Percentiles rank a stretch among this genome's conserved stretches.
phyloP scores from a whole-genome alignment of 176 grass and related monocot genomes.

The Guadua angustifolia region DNA sequence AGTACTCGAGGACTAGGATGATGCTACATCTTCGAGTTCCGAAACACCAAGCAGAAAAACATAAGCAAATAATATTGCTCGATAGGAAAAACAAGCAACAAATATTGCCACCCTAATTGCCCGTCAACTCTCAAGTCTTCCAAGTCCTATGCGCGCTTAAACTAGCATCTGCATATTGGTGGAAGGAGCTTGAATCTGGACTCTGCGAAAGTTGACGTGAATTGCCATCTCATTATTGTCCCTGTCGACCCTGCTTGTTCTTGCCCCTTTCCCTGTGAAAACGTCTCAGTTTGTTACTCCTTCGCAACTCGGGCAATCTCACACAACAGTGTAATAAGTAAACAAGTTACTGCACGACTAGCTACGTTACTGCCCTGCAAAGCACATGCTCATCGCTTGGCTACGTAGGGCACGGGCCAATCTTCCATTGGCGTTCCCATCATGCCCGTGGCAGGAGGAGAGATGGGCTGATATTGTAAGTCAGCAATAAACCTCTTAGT shows the following conservation, averaged over 20 bases:
- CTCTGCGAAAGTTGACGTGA: conserved; percentile 4
- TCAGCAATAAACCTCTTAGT: neutral
- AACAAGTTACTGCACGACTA: neutral
- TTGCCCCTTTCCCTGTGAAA: conserved; percentile 22
- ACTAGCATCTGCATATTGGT: conserved; percentile 19
- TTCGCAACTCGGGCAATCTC: neutral
- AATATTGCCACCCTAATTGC: neutral
- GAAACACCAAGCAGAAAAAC: neutral
- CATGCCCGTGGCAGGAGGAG: neutral
- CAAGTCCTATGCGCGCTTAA: neutral
- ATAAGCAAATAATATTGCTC: neutral
- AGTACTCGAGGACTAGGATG: neutral
- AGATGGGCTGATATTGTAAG: neutral
- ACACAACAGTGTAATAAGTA: neutral
- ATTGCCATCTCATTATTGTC: conserved; percentile 12
- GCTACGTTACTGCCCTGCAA: conserved; percentile 1
- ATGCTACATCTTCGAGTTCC: neutral
- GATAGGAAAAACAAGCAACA: neutral
- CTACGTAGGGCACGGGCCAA: neutral
- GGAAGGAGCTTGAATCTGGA: conserved; percentile 28
- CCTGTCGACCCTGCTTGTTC: conserved; percentile 1
- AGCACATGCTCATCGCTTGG: neutral
- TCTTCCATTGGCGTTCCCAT: conserved; percentile 5
- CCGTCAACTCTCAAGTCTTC: conserved; percentile 5
- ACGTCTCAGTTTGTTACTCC: neutral